Base-by-base conservation (phyloP, 495 filamentous ascomycete genomes). In the Penicillium salamii region DNA sequence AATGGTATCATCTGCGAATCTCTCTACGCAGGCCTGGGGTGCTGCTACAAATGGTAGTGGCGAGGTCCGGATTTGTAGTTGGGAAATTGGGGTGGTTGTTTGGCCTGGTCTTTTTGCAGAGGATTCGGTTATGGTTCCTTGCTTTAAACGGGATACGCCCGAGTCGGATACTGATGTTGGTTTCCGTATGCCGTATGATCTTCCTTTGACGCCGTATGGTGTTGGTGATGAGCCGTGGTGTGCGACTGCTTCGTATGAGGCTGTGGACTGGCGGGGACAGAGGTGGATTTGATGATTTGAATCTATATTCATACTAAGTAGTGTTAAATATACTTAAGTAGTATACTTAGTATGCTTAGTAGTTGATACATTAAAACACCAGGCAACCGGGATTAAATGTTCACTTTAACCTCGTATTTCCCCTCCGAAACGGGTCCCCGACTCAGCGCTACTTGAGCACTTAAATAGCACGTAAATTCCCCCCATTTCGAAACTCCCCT, bases 11-110 rank as follows among this genome's bases (percentile, higher is more conserved):
- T 90, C 87, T 7, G 90, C 91, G 12, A 96, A 96, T 56, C 67
- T 96, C 3, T 92, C 88, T 0, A 95, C 83, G 46, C 91, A 96
- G 61, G 91, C 91, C 0, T 96, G 91, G 91, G 91, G 91, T n/a
- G 79, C 82, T 13, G 71, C 70, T 13, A 39, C 64, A 6, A 80
- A 78, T 45, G 54, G 66, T 6, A 59, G 65, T 9, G 80, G 80
- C 2, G 79, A 88, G 58, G 75, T 89, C 8, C 76, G 82, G 13
- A 79, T 95, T 17, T 84, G 82, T 52, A 93, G 88, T 31, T 97
- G 86, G 69, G 91, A 97, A 65, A 78, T 90, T 35, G 91, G 91
- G 0, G 89, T 97, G 4, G 58, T 95, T 26, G 81, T 96, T 1
- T 93, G 90, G 88, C 91, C 91, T 2, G 79, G 67, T 31, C 62